Percentiles rank a stretch among this genome's conserved stretches.
Conservation (phyloP, 257 asterid species). For the Asclepias syriaca region DNA sequence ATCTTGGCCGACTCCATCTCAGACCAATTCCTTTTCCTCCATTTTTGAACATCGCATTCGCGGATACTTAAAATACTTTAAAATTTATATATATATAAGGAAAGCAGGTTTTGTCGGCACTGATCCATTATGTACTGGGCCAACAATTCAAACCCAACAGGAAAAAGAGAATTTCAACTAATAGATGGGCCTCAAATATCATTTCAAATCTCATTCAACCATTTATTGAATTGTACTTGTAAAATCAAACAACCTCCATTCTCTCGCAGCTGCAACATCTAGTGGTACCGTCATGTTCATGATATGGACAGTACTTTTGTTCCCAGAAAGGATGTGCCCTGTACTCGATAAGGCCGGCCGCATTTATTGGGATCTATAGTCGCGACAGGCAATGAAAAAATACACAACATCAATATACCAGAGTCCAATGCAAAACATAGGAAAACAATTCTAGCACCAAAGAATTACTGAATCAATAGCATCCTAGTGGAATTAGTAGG, state of each 20-base stretch:
- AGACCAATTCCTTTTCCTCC: too few species aligned
- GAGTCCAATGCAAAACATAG: slow-evolving; percentile 7
- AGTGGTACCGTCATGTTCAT: slow-evolving; percentile 89
- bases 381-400: slow-evolving; percentile 1
- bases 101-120: too few species aligned
- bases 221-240: background rate
- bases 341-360: slow-evolving; percentile 85
- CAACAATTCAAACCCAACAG: too few species aligned
- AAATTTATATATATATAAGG: too few species aligned
- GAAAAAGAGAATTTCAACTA: too few species aligned
- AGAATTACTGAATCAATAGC: background rate
- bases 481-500: too few species aligned
- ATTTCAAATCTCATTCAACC: background rate
- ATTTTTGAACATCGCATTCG: too few species aligned
- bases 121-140: too few species aligned
- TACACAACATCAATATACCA: background rate
- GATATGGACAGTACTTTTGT: slow-evolving; percentile 92
- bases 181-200: too few species aligned
- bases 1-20: too few species aligned
- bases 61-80: too few species aligned
- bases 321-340: slow-evolving; percentile 99
- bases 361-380: slow-evolving; percentile 77
- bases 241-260: slow-evolving; percentile 62
- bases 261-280: slow-evolving; percentile 97
- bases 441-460: background rate